Percentiles rank a stretch among this genome's conserved stretches.
These are phyloP conservation scores for Corchorus capsularis DNA, from an alignment of 345 rosid genomes.

Conservation along the genomic window DNA sequence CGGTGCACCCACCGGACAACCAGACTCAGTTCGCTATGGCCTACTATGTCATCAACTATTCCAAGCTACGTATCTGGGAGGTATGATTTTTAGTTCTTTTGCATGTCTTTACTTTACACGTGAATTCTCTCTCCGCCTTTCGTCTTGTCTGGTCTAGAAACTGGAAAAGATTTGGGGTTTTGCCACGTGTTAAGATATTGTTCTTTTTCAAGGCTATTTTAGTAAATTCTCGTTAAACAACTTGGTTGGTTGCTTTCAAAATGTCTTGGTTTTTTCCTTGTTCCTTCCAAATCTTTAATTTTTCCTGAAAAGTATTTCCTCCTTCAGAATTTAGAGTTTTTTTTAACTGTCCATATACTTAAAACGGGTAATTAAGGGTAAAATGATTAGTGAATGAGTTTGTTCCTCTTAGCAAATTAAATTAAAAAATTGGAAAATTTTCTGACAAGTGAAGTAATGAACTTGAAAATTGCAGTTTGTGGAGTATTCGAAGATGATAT, in stretches of 20 bases:
- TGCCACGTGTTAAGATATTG: not conserved
- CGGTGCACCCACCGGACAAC: constrained; percentile 63
- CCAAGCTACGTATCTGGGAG: constrained; percentile 84
- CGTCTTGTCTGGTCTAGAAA: too few relatives aligned
- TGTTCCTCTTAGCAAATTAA: not conserved
- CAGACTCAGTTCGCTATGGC: constrained; percentile 80
- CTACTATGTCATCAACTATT: constrained; percentile 76
- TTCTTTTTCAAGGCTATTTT: not conserved
- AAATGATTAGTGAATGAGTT: too few relatives aligned
- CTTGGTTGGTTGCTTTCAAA: not conserved
- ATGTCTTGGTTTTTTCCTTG: not conserved
- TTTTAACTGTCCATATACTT: too few relatives aligned
- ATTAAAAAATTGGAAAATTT: not conserved
- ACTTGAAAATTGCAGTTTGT: constrained; percentile 44
- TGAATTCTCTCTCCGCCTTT: not conserved
- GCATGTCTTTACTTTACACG: not conserved
- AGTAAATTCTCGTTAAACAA: not conserved
- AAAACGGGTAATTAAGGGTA: too few relatives aligned
- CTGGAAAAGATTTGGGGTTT: not conserved
- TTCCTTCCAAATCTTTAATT: too few relatives aligned
- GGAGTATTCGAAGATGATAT: constrained; percentile 66
- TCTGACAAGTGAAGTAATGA: not conserved
- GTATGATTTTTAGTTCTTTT: constrained; percentile 24
- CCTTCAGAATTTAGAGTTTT: too few relatives aligned
- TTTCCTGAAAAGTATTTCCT: too few relatives aligned